Conservation (phyloP, 768 basidiomycete species). For the Psilocybe subaeruginosa region DNA sequence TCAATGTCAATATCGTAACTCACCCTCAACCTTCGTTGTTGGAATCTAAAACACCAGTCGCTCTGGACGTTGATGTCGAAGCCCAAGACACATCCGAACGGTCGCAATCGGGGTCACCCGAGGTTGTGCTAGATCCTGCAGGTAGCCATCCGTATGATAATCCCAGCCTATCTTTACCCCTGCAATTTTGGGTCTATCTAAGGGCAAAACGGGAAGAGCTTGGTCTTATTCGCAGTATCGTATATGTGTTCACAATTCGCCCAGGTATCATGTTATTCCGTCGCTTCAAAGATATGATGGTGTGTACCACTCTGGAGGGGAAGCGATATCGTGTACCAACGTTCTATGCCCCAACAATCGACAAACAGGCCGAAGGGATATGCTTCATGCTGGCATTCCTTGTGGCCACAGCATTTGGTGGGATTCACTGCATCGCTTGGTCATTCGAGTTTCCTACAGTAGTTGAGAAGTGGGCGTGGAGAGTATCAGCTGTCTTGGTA, state of each 20-base stretch:
- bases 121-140: background rate
- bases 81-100: background rate
- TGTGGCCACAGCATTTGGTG: slow-evolving; percentile 17
- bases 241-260: background rate
- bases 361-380: background rate
- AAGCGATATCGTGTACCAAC: slow-evolving; percentile 9
- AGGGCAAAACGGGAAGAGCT: background rate
- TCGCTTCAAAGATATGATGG: slow-evolving; percentile 4
- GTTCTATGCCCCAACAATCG: slow-evolving; percentile 4
- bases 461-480: slow-evolving; percentile 13
- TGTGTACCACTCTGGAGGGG: slow-evolving; percentile 1
- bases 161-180: background rate
- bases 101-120: background rate
- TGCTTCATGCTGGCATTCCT: background rate
- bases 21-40: background rate
- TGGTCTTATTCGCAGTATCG: background rate
- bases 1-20: too few relatives aligned
- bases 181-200: background rate
- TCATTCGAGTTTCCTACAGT: slow-evolving; percentile 14
- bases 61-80: background rate
- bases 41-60: background rate
- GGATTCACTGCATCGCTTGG: slow-evolving; percentile 21
- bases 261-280: background rate
- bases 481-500: slow-evolving; percentile 2
- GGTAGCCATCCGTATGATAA: background rate